Conservation (phyloP, 176 grass and related monocot species). For the Melocanna baccifera region DNA sequence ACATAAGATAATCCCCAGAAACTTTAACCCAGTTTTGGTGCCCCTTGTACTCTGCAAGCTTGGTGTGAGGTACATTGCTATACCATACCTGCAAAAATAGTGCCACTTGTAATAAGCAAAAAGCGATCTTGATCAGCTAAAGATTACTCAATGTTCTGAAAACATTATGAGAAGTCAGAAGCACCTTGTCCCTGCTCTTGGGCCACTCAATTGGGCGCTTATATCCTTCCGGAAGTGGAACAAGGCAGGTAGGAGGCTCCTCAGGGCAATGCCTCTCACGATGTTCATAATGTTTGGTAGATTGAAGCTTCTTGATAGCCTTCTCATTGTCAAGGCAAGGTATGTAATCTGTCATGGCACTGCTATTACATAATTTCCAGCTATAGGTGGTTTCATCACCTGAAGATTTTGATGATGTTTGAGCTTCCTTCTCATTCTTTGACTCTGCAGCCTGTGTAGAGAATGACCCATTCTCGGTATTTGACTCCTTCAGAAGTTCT, state of each 20-base stretch:
- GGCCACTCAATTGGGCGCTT: conserved; percentile 73
- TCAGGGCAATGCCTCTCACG: conserved; percentile 95
- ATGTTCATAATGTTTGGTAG: conserved; percentile 92
- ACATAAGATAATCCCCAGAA: conserved; percentile 81
- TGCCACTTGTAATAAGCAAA: conserved; percentile 4
- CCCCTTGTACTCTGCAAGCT: conserved; percentile 78
- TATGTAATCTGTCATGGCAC: conserved; percentile 67
- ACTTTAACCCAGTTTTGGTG: conserved; percentile 99
- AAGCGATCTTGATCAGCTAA: not conserved
- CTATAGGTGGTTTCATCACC: conserved; percentile 44
- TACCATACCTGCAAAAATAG: conserved; percentile 78
- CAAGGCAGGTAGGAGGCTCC: conserved; percentile 79
- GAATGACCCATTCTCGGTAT: conserved; percentile 70
- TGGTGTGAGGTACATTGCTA: conserved; percentile 89
- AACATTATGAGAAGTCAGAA: conserved; percentile 30
- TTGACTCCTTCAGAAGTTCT: conserved; percentile 85
- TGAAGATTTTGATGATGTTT: conserved; percentile 42
- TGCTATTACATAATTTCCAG: conserved; percentile 87
- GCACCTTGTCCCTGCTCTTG: conserved; percentile 83
- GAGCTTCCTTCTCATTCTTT: conserved; percentile 74
- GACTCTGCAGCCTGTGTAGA: conserved; percentile 80
- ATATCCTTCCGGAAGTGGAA: conserved; percentile 81
- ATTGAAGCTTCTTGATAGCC: conserved; percentile 79
- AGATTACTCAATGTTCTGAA: conserved; percentile 12
- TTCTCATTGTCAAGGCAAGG: conserved; percentile 97